These are phyloP conservation scores for Psilocybe subaeruginosa DNA, from an alignment of 768 basidiomycete species.

Conservation along the genomic window DNA sequence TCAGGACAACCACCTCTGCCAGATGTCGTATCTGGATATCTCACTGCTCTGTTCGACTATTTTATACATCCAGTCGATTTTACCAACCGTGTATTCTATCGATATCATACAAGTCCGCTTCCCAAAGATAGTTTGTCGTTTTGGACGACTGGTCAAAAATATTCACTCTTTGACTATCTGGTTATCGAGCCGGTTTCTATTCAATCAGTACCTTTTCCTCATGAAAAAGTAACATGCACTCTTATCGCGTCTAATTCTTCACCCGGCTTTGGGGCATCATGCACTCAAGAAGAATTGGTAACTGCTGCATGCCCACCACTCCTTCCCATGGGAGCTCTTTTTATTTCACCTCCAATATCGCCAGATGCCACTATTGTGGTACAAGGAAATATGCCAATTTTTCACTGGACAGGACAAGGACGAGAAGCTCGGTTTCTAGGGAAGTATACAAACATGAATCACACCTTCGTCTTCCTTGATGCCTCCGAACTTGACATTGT, in stretches of 20 bases:
- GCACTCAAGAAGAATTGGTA: conserved; percentile 36
- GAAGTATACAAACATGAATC: conserved; percentile 3
- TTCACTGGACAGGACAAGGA: conserved; percentile 30
- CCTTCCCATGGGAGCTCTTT: conserved; percentile 30
- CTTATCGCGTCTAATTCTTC: conserved; percentile 33
- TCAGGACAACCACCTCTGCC: conserved; percentile 28
- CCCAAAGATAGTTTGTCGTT: neutral
- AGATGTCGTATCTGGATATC: conserved; percentile 31
- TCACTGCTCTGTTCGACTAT: conserved; percentile 31
- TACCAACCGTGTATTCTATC: conserved; percentile 6
- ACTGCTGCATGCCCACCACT: conserved; percentile 33
- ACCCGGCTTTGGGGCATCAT: conserved; percentile 34
- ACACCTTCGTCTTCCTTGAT: conserved; percentile 33
- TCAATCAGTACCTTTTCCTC: conserved; percentile 28
- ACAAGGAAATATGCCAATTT: conserved; percentile 22
- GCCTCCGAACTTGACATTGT: conserved; percentile 31
- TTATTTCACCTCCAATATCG: conserved; percentile 31
- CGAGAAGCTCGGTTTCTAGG: conserved; percentile 22
- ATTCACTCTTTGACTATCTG: conserved; percentile 22
- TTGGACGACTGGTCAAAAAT: conserved; percentile 7
- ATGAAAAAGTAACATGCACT: conserved; percentile 23
- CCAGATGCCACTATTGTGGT: conserved; percentile 28
- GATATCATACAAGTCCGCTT: conserved; percentile 1
- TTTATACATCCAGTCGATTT: conserved; percentile 18
- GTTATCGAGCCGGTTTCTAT: conserved; percentile 23